Percentiles rank a stretch among this genome's conserved stretches.
Evolutionary conservation across 805 yeast species (phyloP).

Genomic region (Candida nemodendra): DNA sequence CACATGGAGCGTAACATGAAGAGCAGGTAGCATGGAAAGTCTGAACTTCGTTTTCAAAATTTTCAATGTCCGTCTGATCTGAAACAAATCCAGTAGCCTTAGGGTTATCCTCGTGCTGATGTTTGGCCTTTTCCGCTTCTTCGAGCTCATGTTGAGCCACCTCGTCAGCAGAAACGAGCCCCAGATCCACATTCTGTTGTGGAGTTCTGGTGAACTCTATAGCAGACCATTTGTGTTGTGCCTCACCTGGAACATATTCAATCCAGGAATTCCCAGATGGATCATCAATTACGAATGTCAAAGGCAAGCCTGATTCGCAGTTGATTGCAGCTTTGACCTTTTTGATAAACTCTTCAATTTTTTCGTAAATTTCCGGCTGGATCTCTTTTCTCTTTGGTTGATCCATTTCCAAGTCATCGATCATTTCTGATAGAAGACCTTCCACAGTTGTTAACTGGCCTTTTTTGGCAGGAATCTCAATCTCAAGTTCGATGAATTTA

Average conservation of each 20-base stretch:
- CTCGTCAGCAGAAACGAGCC: slow-evolving; percentile 70
- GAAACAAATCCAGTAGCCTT: slow-evolving; percentile 58
- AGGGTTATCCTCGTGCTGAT: slow-evolving; percentile 34
- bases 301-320: slow-evolving; percentile 72
- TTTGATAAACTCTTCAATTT: slow-evolving; percentile 67
- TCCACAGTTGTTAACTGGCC: slow-evolving; percentile 93
- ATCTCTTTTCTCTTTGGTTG: slow-evolving; percentile 74
- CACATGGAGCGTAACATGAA: slow-evolving; percentile 76
- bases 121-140: slow-evolving; percentile 36
- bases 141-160: slow-evolving; percentile 51
- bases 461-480: slow-evolving; percentile 92
- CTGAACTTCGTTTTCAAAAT: slow-evolving; percentile 86
- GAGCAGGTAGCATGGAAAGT: slow-evolving; percentile 92
- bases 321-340: slow-evolving; percentile 59
- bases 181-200: slow-evolving; percentile 83
- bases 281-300: slow-evolving; percentile 80
- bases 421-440: slow-evolving; percentile 82
- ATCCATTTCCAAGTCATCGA: slow-evolving; percentile 73
- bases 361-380: slow-evolving; percentile 73
- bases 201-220: slow-evolving; percentile 79
- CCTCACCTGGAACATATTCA: slow-evolving; percentile 81
- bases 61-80: slow-evolving; percentile 79
- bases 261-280: slow-evolving; percentile 98
- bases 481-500: slow-evolving; percentile 77
- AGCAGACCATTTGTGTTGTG: slow-evolving; percentile 87